phyloP scores from a whole-genome alignment of 768 basidiomycete genomes.

The Phaffia australis region DNA sequence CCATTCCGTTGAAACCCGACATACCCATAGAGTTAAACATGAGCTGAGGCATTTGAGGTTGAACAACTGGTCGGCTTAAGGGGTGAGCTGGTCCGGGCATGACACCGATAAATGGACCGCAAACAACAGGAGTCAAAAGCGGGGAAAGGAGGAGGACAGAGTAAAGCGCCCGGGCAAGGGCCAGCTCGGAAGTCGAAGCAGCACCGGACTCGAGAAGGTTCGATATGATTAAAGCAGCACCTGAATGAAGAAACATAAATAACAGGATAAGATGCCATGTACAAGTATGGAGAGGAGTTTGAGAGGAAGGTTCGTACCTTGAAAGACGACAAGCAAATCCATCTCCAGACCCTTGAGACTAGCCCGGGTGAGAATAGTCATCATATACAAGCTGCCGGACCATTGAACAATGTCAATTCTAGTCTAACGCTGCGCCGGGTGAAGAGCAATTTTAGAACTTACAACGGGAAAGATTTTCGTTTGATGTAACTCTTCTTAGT shows the following conservation, averaged over 20 bases:
- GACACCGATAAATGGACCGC: conserved; percentile 5
- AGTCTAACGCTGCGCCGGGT: not conserved
- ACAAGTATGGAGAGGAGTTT: too few relatives aligned
- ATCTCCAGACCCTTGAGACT: conserved; percentile 18
- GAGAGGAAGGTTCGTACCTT: not conserved
- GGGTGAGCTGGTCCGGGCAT: conserved; percentile 6
- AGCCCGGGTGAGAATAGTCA: conserved; percentile 22
- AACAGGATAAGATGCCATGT: too few relatives aligned
- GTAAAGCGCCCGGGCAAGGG: conserved; percentile 1
- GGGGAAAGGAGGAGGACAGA: not conserved
- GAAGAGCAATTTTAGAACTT: not conserved
- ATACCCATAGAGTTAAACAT: too few relatives aligned
- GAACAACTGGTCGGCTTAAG: not conserved
- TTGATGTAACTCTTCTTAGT: conserved; percentile 25
- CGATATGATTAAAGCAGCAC: conserved; percentile 17
- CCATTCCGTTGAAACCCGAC: too few relatives aligned
- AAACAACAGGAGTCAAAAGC: conserved; percentile 8
- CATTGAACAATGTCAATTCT: not conserved
- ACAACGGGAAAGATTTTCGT: conserved; percentile 23
- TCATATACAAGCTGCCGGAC: conserved; percentile 19
- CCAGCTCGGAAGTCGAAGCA: not conserved
- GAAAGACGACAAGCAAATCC: conserved; percentile 17
- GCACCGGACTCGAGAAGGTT: conserved; percentile 22
- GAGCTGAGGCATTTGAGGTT: too few relatives aligned
- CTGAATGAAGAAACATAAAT: not conserved